These are phyloP conservation scores for Lentinus brumalis DNA, from an alignment of 768 basidiomycete species.

Conservation along the genomic window DNA sequence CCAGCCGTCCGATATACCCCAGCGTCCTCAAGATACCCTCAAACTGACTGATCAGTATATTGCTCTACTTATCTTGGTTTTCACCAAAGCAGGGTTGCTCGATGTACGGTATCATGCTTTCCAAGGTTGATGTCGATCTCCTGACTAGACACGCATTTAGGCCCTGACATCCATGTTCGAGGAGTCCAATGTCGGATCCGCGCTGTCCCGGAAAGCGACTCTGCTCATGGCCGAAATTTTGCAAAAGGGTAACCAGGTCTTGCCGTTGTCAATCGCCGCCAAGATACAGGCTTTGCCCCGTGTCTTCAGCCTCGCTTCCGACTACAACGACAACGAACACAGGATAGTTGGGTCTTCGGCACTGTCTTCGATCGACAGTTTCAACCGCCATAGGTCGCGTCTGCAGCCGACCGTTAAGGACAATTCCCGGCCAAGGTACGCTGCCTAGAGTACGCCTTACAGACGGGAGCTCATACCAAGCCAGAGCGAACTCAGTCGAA, in stretches of 20 bases:
- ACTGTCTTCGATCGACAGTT: constrained; percentile 86
- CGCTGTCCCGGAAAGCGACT: constrained; percentile 86
- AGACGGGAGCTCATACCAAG: too few relatives aligned
- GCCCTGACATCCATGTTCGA: constrained; percentile 85
- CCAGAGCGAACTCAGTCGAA: constrained; percentile 78
- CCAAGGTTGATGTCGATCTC: not conserved
- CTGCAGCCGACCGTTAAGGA: constrained; percentile 56
- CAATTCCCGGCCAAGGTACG: constrained; percentile 66
- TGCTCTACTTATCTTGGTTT: constrained; percentile 78
- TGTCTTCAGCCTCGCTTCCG: constrained; percentile 82
- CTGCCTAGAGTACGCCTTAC: not conserved
- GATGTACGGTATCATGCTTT: constrained; percentile 57
- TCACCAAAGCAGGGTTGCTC: constrained; percentile 84
- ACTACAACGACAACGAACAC: constrained; percentile 75
- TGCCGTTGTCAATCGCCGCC: constrained; percentile 82
- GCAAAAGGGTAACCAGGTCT: constrained; percentile 81
- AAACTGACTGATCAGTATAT: constrained; percentile 94
- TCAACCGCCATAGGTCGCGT: constrained; percentile 85
- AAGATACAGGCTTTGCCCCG: constrained; percentile 86
- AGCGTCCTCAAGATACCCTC: constrained; percentile 56
- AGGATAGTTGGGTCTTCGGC: constrained; percentile 84
- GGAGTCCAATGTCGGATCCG: constrained; percentile 71
- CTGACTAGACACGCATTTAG: constrained; percentile 39
- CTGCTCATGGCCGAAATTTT: constrained; percentile 90
- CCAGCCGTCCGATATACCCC: constrained; percentile 23